Base-by-base conservation (phyloP, 768 basidiomycete genomes). In the Lactifluus hygrophoroides region DNA sequence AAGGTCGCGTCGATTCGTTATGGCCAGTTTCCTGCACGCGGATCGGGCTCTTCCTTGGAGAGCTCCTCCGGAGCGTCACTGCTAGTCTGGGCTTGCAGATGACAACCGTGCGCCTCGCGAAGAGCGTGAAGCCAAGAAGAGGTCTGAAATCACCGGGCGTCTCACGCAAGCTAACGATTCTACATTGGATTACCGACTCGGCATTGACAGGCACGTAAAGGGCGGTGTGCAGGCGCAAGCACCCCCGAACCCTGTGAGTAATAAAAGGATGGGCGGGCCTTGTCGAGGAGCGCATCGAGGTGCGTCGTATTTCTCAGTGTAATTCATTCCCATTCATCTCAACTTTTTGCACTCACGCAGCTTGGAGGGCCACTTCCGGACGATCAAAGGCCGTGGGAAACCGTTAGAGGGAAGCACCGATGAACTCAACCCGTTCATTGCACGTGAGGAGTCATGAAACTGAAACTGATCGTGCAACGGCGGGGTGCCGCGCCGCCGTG, bases 401-500 rank as follows among this genome's bases (percentile, higher is more conserved):
- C 83, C 81, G 1, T 70, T 85, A 5, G 63, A 66, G 1, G 66
- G 69, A 38, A 68, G 73, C 49, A 69, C 64, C 1, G 79, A 80
- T 25, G 80, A 81, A 59, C 67, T 70, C n/a, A 84, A 84, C 64
- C 82, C 80, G 11, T 83, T 81, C 70, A 85, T 94, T 58, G 79
- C 79, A 7, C 76, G 86, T 8, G 87, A 88, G 64, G 90, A 92
- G 67, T 88, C 85, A 64, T 73, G 93, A 48, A 84, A n/a, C n/a
- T 93, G 85, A 94, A 92, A 64, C 81, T 90, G 13, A 90, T 91
- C 57, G 79, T 93, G 7, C 84, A 89, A 66, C 76, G 82, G 50
- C 86, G 90, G 62, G 89, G 87, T n/a, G 87, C 86, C 6, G 80
- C 82, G 3, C 91, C 90, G 30, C 86, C 88, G 3, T 94, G 91